These are phyloP conservation scores for Zygotorulaspora sp. DNA, from an alignment of 805 yeast species.

Conservation along the genomic window DNA sequence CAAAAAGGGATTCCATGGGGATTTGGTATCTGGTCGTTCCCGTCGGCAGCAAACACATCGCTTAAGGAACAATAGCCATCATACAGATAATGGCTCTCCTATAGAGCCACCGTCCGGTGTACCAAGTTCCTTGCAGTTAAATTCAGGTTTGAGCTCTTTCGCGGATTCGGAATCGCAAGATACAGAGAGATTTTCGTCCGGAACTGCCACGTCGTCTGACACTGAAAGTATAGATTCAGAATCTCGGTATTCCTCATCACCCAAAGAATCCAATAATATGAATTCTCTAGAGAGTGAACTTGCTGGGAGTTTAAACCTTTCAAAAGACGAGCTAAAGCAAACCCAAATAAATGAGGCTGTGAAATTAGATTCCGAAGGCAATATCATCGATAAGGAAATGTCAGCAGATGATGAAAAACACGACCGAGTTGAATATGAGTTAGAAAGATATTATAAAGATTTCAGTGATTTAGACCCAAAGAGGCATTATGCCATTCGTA, in stretches of 20 bases:
- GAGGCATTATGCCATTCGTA: slow-evolving; percentile 48
- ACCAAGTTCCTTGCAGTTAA: background rate
- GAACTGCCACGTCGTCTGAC: slow-evolving; percentile 1
- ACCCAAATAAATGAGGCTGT: slow-evolving; percentile 4
- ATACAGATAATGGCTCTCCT: background rate
- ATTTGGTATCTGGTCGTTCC: background rate
- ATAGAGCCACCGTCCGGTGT: background rate
- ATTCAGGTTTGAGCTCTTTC: background rate
- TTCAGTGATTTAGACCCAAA: slow-evolving; percentile 33
- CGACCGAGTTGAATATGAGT: slow-evolving; percentile 37
- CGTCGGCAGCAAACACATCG: background rate
- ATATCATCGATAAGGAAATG: slow-evolving; percentile 6
- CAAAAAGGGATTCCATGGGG: slow-evolving; percentile 10
- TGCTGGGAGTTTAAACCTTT: background rate
- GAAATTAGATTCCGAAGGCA: slow-evolving; percentile 11
- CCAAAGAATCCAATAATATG: background rate
- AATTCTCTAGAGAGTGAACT: background rate
- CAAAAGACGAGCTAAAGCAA: background rate
- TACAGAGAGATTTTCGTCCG: slow-evolving; percentile 1
- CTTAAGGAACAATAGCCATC: background rate
- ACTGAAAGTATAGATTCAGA: slow-evolving; percentile 1
- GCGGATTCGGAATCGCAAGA: background rate
- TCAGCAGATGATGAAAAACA: slow-evolving; percentile 29
- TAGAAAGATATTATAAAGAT: slow-evolving; percentile 37
- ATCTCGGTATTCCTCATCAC: background rate